Conservation (phyloP, 495 filamentous ascomycete species). For the Xylaria flabelliformis region DNA sequence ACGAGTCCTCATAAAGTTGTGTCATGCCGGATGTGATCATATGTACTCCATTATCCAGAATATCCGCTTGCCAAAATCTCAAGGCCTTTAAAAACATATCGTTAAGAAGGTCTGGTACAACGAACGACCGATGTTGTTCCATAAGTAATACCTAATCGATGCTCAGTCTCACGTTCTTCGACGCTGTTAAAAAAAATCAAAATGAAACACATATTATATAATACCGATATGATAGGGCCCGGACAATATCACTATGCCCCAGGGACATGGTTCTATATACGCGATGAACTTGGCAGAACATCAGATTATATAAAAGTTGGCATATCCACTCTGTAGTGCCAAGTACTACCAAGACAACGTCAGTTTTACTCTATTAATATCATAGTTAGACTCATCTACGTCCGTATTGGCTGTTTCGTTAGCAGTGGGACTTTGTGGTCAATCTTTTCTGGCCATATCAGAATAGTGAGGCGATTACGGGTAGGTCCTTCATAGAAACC, state of each 20-base stretch:
- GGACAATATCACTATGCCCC: neutral
- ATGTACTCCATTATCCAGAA: neutral
- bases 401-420: constrained; percentile 3
- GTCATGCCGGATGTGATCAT: neutral
- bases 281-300: neutral
- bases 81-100: neutral
- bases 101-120: neutral
- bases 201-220: neutral
- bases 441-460: neutral
- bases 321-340: neutral
- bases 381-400: neutral
- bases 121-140: neutral
- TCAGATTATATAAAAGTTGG: neutral
- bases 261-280: neutral
- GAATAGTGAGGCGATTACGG: neutral
- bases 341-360: neutral
- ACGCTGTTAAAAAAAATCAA: neutral
- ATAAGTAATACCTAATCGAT: neutral
- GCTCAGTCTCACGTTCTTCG: neutral
- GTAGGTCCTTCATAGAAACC: neutral
- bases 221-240: neutral
- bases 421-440: neutral
- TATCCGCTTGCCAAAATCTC: neutral
- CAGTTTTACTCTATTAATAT: constrained; percentile 10
- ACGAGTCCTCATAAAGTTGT: neutral